These are phyloP conservation scores for Lepraria neglecta DNA, from an alignment of 495 filamentous ascomycete genomes.

Conservation along the genomic window DNA sequence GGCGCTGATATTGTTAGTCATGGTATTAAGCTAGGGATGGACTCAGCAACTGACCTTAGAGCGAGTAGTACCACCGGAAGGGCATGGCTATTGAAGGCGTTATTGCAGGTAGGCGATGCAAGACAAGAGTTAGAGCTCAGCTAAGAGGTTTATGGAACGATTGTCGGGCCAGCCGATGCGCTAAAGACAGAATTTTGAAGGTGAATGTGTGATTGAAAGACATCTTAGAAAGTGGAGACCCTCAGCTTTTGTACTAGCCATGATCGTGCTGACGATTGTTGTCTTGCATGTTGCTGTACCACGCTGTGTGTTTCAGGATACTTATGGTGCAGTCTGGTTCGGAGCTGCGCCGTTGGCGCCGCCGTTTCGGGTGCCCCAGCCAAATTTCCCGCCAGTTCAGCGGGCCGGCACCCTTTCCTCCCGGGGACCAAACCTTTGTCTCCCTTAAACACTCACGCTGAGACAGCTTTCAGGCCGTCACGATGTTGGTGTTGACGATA, in stretches of 20 bases:
- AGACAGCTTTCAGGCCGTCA: too few species aligned
- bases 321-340: background rate
- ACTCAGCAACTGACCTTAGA: background rate
- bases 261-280: background rate
- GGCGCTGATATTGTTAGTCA: background rate
- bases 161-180: background rate
- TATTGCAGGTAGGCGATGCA: background rate
- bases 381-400: background rate
- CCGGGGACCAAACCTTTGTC: too few species aligned
- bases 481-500: too few species aligned
- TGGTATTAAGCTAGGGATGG: background rate
- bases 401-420: too few species aligned
- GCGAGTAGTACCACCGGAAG: background rate
- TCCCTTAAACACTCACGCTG: too few species aligned
- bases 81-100: background rate
- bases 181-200: background rate
- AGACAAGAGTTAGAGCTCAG: background rate
- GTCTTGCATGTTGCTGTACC: background rate
- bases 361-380: background rate
- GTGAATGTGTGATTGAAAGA: too few species aligned
- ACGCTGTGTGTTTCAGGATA: slow-evolving; percentile 3
- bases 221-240: background rate
- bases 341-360: slow-evolving; percentile 4
- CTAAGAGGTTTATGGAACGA: background rate
- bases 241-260: background rate